phyloP scores from a whole-genome alignment of 805 yeast genomes.

The Pichia nakasei region DNA sequence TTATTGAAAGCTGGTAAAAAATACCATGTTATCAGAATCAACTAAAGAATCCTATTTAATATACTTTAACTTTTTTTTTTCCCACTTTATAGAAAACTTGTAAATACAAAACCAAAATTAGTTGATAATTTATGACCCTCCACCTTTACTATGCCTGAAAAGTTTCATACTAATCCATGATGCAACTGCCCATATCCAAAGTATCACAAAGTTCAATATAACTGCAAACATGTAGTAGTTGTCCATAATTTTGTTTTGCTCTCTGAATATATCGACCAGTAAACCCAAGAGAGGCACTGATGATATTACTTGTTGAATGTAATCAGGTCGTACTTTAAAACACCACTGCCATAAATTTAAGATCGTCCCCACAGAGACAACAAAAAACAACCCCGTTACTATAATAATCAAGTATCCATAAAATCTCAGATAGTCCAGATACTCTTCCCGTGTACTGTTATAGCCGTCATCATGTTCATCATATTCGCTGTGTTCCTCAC shows the following conservation, averaged over 20 bases:
- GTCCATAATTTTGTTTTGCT: conserved; percentile 12
- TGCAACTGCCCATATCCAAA: conserved; percentile 63
- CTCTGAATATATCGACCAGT: background rate
- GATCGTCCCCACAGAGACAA: conserved; percentile 22
- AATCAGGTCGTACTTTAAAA: conserved; percentile 5
- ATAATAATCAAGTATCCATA: conserved; percentile 22
- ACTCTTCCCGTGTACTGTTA: conserved; percentile 1
- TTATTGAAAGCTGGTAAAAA: conserved; percentile 71
- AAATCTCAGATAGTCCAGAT: conserved; percentile 11
- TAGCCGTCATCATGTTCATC: background rate
- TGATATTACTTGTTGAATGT: background rate
- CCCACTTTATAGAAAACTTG: background rate
- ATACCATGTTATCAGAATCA: conserved; percentile 50
- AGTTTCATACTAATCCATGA: conserved; percentile 79
- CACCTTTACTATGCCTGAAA: conserved; percentile 71
- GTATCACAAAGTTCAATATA: conserved; percentile 25
- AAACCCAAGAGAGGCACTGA: background rate
- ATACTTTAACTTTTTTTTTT: no score
- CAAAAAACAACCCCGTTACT: conserved; percentile 21
- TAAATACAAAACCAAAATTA: background rate
- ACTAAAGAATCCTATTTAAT: no score
- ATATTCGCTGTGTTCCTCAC: no score
- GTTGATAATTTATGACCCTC: conserved; percentile 22
- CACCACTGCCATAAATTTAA: conserved; percentile 27
- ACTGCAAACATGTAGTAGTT: conserved; percentile 25